phyloP scores from a whole-genome alignment of 2,329 filamentous ascomycete species.

The Uncinocarpus reesii region DNA sequence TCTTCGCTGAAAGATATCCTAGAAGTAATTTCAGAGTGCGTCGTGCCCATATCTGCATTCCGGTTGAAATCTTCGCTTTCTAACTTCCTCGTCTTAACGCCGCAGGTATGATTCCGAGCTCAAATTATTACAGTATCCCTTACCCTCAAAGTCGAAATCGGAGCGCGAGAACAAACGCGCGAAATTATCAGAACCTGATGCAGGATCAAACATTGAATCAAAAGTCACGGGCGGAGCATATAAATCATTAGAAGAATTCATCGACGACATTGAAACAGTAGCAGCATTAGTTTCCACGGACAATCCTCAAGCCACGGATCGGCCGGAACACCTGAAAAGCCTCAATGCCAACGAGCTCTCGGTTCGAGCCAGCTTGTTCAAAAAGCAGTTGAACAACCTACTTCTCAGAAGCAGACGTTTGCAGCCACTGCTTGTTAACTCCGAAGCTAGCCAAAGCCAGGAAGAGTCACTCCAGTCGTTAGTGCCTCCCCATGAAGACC shows the following conservation, averaged over 20 bases:
- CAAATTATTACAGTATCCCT: constrained; percentile 33
- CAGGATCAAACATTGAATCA: constrained; percentile 28
- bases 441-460: constrained; percentile 28
- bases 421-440: constrained; percentile 29
- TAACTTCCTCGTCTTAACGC: constrained; percentile 19
- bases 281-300: constrained; percentile 23
- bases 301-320: not conserved
- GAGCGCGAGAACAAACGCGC: constrained; percentile 37
- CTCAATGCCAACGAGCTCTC: constrained; percentile 26
- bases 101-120: constrained; percentile 36
- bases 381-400: constrained; percentile 52
- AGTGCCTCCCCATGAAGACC: constrained; percentile 34
- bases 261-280: constrained; percentile 35
- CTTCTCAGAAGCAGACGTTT: constrained; percentile 52
- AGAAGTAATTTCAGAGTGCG: constrained; percentile 27
- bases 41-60: not conserved
- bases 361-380: constrained; percentile 47
- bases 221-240: constrained; percentile 32
- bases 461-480: constrained; percentile 18
- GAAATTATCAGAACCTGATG: constrained; percentile 27
- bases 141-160: constrained; percentile 26
- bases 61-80: constrained; percentile 1
- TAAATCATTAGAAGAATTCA: constrained; percentile 33
- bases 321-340: not conserved
- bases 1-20: constrained; percentile 31